A percentile compares a stretch with the other conserved stretches of the same genome.
phyloP scores from a whole-genome alignment of 441 rosid genomes.

The Populus trichocarpa region DNA sequence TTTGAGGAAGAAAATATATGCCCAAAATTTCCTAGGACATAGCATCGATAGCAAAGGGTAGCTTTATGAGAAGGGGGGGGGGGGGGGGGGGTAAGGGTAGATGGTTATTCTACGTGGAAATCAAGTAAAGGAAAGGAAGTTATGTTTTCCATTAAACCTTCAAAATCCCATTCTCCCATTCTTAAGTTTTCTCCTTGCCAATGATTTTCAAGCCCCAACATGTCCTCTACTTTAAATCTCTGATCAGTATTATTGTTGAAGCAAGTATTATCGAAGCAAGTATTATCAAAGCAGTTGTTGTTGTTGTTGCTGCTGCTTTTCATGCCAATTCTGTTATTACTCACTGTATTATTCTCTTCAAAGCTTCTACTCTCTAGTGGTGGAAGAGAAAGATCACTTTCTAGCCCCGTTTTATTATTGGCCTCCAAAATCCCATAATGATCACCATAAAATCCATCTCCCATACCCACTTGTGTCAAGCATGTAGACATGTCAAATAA shows the following conservation, averaged over 20 bases:
- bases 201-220: conserved; percentile 30
- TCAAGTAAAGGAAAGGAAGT: conserved; percentile 59
- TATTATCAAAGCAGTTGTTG: conserved; percentile 15
- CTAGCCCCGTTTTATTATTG: conserved; percentile 30
- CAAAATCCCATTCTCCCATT: conserved; percentile 72
- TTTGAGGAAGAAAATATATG: conserved; percentile 1
- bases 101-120: conserved; percentile 50
- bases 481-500: conserved; percentile 24
- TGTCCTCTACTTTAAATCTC: conserved; percentile 32
- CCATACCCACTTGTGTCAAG: conserved; percentile 22
- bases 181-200: conserved; percentile 50
- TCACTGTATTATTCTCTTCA: conserved; percentile 33
- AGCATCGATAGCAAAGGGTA: background rate
- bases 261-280: conserved; percentile 31
- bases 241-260: conserved; percentile 33
- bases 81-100: background rate
- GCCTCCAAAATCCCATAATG: conserved; percentile 22
- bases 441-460: conserved; percentile 28
- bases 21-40: conserved; percentile 28
- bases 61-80: background rate
- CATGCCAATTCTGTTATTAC: conserved; percentile 23
- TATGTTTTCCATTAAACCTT: conserved; percentile 68
- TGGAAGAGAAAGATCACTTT: conserved; percentile 53
- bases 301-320: conserved; percentile 18
- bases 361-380: conserved; percentile 38